Base-by-base conservation (phyloP, 768 basidiomycete genomes). In the Thelephora ganbajun region DNA sequence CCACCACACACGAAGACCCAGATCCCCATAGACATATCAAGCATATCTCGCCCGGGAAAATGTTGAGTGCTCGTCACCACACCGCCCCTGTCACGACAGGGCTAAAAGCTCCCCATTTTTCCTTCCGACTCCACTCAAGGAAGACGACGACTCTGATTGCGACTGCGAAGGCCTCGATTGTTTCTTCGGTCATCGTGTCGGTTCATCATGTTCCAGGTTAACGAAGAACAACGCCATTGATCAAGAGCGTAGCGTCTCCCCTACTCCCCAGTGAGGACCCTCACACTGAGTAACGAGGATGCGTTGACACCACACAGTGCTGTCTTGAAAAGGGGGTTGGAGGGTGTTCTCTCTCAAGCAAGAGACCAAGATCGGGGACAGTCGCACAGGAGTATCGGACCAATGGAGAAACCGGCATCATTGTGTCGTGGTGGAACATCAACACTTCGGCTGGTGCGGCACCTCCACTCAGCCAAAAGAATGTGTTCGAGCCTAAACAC, bases 1-100 rank as follows among this genome's bases (percentile, higher is more conserved):
- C n/a, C n/a, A n/a, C n/a, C n/a, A n/a, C n/a, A n/a, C n/a, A n/a
- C n/a, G n/a, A n/a, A n/a, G 49, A 82, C 93, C 47, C 91, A 94
- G 64, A 93, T 93, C 43, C 85, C 90, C 58, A 90, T 98, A 56
- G 94, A 97, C 67, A 96, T 97, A n/a, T n/a, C n/a, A n/a, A n/a
- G n/a, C n/a, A n/a, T n/a, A n/a, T n/a, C n/a, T n/a, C n/a, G n/a
- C n/a, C n/a, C n/a, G n/a, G n/a, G n/a, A n/a, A n/a, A n/a, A n/a
- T n/a, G n/a, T n/a, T n/a, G n/a, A n/a, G n/a, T n/a, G n/a, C n/a
- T n/a, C n/a, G n/a, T n/a, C n/a, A n/a, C n/a, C n/a, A n/a, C n/a
- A n/a, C n/a, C n/a, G n/a, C n/a, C n/a, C n/a, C n/a, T n/a, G n/a
- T n/a, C 61, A 66, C 53, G 57, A 64, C 57, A 61, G 72, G 55